Conservation (phyloP, 2,329 filamentous ascomycete genomes). For the Colletotrichum viniferum region DNA sequence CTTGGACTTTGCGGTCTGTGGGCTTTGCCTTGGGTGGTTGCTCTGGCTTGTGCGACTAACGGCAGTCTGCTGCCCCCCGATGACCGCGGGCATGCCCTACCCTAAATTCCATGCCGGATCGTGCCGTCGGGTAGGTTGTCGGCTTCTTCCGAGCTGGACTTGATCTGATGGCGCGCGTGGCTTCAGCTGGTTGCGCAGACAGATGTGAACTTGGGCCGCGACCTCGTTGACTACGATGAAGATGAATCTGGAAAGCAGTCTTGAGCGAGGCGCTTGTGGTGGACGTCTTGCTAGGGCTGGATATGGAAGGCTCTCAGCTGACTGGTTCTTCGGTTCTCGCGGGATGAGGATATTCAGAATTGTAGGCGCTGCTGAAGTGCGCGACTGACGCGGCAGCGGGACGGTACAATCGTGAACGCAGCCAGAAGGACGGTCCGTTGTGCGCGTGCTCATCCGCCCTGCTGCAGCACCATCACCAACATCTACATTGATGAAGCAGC, state of each 20-base stretch:
- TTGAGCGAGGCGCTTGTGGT: background rate
- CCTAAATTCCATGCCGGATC: background rate
- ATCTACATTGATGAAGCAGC: background rate
- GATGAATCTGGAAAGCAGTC: background rate
- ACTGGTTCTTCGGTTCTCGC: background rate
- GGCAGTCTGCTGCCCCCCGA: background rate
- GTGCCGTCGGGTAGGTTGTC: background rate
- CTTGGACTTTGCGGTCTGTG: background rate
- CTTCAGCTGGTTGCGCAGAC: background rate
- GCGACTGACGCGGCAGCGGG: background rate
- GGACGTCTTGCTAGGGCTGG: background rate
- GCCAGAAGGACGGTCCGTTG: background rate
- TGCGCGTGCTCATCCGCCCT: background rate
- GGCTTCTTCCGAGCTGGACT: background rate
- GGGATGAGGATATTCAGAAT: background rate
- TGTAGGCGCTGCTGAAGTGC: background rate
- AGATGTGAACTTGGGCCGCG: background rate
- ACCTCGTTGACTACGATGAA: background rate
- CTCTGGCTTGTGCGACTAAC: background rate
- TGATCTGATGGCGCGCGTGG: background rate
- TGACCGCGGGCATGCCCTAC: background rate
- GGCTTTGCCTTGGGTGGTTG: background rate
- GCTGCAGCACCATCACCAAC: background rate
- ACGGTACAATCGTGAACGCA: background rate
- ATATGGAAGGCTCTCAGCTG: background rate